Evolutionary conservation across 2,329 filamentous ascomycete genomes (phyloP), one percentile per base, ranked within the genome.

Genomic region (Epichloe festucae): DNA sequence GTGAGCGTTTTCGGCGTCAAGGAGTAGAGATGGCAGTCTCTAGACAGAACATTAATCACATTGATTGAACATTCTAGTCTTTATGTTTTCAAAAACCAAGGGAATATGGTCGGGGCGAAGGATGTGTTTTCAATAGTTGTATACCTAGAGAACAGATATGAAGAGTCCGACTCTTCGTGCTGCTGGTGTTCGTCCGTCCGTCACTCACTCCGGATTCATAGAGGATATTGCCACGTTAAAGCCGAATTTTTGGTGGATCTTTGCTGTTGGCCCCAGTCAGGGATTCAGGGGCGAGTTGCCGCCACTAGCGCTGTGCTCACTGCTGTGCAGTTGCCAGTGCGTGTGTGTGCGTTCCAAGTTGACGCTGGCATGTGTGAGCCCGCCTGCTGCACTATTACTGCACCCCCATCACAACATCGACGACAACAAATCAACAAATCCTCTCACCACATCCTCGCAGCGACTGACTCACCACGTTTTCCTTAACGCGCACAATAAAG

Each of bases 1-100:
- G 69, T 97, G 50, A 87, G 79, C 53, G 77, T 93, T 57, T 71
- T 95, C 57, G 75, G 77, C 47, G 66, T 71, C 50, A 73, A 78
- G 65, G 75, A 75, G 65, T 67, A 62, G 58, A 60, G 43, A 39
- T 10, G 27, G 12, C 35, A 5, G 12, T 43, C 7, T 21, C 21
- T 7, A 14, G 41, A 19, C 46, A 15, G 4, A 39, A 8, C 10
- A 47, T 15, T 15, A 38, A 7, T 36, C 38, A 38, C 21, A 12
- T 21, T 39, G 40, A 31, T 46, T 35, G 21, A 34, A 27, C 48
- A 31, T 23, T 36, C 15, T 15, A 10, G 36, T 44, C 35, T 48
- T 48, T 21, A 3, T 44, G 35, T 43, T 52, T 41, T 5, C 17
- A 27, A 39, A 49, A 17, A 39, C 36, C 11, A 49, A 19, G 42